Percentiles rank a stretch among this genome's conserved stretches.
phyloP scores from a whole-genome alignment of 2,329 filamentous ascomycete genomes.

The Fusarium mangiferae region DNA sequence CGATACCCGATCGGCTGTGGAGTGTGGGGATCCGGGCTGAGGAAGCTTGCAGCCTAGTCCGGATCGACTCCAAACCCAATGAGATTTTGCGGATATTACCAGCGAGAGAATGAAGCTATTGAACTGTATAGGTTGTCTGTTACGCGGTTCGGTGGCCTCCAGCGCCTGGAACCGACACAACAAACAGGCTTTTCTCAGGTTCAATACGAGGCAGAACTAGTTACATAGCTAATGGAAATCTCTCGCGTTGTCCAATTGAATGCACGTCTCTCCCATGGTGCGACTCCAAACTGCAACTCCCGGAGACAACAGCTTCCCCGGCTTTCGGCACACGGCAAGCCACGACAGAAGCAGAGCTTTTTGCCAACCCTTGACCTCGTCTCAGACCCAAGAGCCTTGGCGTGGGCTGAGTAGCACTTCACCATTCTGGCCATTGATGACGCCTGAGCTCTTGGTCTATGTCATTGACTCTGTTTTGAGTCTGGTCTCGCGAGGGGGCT shows the following conservation, averaged over 20 bases:
- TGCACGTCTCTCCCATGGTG: not conserved
- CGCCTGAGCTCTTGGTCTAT: constrained; percentile 34
- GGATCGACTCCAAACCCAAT: constrained; percentile 1
- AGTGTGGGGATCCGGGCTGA: constrained; percentile 19
- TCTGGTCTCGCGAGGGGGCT: constrained; percentile 13
- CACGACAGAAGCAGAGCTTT: constrained; percentile 4
- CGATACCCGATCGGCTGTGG: constrained; percentile 25
- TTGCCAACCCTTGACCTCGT: constrained; percentile 3
- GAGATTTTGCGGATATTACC: constrained; percentile 14
- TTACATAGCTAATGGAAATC: constrained; percentile 26
- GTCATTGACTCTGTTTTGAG: constrained; percentile 39
- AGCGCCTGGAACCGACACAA: not conserved
- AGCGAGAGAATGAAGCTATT: constrained; percentile 12
- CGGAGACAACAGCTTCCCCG: constrained; percentile 5
- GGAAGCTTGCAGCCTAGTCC: constrained; percentile 6
- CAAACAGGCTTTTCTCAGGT: constrained; percentile 26
- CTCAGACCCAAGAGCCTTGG: constrained; percentile 15
- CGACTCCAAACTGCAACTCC: constrained; percentile 11
- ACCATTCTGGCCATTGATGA: constrained; percentile 29
- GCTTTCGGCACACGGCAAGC: constrained; percentile 22
- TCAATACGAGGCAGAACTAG: constrained; percentile 16
- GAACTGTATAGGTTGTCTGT: constrained; percentile 29
- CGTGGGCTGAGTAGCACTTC: constrained; percentile 20
- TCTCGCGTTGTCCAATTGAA: constrained; percentile 18
- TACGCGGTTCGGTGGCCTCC: constrained; percentile 24